Evolutionary conservation across 1,139 yeast species (phyloP).

Genomic region (Saccharomyces hybrid): DNA sequence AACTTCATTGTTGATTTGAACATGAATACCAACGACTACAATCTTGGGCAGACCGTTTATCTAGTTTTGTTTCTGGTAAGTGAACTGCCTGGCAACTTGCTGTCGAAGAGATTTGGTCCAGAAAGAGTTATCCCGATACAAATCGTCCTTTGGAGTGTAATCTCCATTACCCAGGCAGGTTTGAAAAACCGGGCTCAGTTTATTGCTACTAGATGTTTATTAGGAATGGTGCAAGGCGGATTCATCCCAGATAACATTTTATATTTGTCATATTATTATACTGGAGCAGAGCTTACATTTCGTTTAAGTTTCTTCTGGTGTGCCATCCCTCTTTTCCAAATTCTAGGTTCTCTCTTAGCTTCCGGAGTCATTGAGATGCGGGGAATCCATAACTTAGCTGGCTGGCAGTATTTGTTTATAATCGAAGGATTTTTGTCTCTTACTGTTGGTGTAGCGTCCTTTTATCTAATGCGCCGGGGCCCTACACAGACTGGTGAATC

Average conservation of each 20-base stretch:
- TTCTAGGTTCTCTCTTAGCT: constrained; percentile 35
- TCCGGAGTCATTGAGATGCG: not conserved
- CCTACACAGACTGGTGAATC: not conserved
- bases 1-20: not conserved
- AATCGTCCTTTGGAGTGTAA: constrained; percentile 38
- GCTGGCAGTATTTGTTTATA: not conserved
- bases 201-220: constrained; percentile 38
- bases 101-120: not conserved
- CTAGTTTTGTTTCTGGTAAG: not conserved
- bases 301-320: constrained; percentile 51
- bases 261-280: constrained; percentile 49
- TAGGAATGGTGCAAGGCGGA: constrained; percentile 48
- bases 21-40: not conserved
- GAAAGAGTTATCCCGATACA: not conserved
- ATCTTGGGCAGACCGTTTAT: not conserved
- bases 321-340: constrained; percentile 35
- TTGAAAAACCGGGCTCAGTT: constrained; percentile 35
- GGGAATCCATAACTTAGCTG: not conserved
- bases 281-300: constrained; percentile 40
- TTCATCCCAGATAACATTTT: constrained; percentile 47
- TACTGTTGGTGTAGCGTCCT: not conserved
- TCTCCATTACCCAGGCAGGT: constrained; percentile 41
- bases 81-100: not conserved
- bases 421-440: not conserved
- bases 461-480: not conserved